phyloP scores from a whole-genome alignment of 2,329 filamentous ascomycete species.

The Fusarium subtropicale region DNA sequence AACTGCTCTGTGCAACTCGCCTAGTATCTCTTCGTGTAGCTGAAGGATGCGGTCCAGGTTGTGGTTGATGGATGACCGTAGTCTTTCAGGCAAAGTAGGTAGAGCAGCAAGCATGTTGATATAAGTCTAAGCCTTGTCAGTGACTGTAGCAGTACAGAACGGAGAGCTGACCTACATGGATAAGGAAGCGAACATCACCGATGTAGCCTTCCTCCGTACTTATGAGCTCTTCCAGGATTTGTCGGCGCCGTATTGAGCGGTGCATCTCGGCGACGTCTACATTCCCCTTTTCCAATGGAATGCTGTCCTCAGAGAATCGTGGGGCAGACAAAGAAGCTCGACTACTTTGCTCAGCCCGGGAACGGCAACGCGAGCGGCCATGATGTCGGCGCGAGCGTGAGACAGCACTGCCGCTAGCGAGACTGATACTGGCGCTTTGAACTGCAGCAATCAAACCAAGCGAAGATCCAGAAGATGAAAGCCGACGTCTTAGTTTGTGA shows the following conservation, averaged over 20 bases:
- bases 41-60: slow-evolving; percentile 84
- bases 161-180: slow-evolving; percentile 71
- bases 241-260: slow-evolving; percentile 79
- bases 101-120: slow-evolving; percentile 79
- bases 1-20: slow-evolving; percentile 76
- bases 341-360: slow-evolving; percentile 72
- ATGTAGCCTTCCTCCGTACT: slow-evolving; percentile 90
- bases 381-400: slow-evolving; percentile 68
- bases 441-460: slow-evolving; percentile 83
- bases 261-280: slow-evolving; percentile 77
- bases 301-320: slow-evolving; percentile 74
- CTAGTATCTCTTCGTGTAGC: slow-evolving; percentile 84
- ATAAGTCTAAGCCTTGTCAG: slow-evolving; percentile 68
- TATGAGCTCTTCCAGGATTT: slow-evolving; percentile 86
- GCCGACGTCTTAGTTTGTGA: slow-evolving; percentile 55
- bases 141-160: background rate
- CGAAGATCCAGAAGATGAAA: slow-evolving; percentile 78
- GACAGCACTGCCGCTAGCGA: slow-evolving; percentile 76
- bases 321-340: slow-evolving; percentile 68
- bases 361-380: slow-evolving; percentile 63
- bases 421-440: slow-evolving; percentile 83
- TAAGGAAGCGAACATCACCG: slow-evolving; percentile 84
- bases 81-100: slow-evolving; percentile 70
- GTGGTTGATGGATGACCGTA: slow-evolving; percentile 78
- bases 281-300: slow-evolving; percentile 65